phyloP scores from a whole-genome alignment of 768 basidiomycete species.

The Boletus coccyginus region DNA sequence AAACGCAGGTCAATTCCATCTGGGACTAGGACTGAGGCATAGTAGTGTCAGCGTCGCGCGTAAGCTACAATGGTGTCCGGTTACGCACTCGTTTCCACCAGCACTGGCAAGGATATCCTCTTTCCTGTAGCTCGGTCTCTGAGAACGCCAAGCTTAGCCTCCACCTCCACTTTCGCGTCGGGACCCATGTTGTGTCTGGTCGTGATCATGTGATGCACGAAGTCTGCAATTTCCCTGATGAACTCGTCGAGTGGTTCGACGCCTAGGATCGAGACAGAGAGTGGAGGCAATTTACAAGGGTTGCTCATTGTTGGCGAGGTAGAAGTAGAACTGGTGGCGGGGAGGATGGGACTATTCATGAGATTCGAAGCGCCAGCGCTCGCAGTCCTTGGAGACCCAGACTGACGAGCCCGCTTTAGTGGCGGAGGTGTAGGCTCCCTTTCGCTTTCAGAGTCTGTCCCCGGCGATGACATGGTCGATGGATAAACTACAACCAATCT shows the following conservation, averaged over 20 bases:
- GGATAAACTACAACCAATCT: constrained; percentile 5
- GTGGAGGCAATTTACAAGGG: constrained; percentile 47
- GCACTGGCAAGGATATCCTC: constrained; percentile 66
- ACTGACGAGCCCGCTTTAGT: constrained; percentile 38
- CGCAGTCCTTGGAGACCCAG: constrained; percentile 27
- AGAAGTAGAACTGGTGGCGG: constrained; percentile 9
- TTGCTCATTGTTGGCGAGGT: constrained; percentile 26
- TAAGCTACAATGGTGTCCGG: not conserved
- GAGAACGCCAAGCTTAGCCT: constrained; percentile 85
- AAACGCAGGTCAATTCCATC: constrained; percentile 67
- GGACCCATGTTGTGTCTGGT: constrained; percentile 55
- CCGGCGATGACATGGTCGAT: constrained; percentile 26
- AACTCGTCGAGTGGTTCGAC: constrained; percentile 93
- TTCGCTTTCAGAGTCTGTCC: constrained; percentile 30
- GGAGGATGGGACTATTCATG: constrained; percentile 14
- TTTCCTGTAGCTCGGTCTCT: constrained; percentile 53
- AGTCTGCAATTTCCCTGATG: constrained; percentile 88
- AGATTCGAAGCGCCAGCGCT: constrained; percentile 23
- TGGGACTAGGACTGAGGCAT: constrained; percentile 59
- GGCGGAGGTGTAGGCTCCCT: constrained; percentile 29
- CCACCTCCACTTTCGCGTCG: constrained; percentile 66
- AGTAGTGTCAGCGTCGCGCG: constrained; percentile 2
- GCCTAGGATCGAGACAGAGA: constrained; percentile 79
- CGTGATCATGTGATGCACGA: constrained; percentile 69
- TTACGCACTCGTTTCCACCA: constrained; percentile 80